Evolutionary conservation across 495 filamentous ascomycete genomes (phyloP), one percentile per base, ranked within the genome.

Genomic region (Aspergillus bridgeri): DNA sequence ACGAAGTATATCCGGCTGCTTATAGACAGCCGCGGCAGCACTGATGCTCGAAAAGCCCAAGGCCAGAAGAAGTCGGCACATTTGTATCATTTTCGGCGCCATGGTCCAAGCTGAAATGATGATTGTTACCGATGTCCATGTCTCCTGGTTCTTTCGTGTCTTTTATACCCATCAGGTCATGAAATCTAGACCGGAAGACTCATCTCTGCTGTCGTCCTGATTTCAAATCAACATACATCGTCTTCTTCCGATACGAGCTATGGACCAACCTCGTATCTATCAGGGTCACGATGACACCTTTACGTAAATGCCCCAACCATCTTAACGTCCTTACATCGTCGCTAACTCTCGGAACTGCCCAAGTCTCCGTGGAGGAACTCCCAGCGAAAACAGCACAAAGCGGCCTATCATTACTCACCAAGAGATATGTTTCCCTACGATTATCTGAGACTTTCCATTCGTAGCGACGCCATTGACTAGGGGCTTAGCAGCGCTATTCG

Each of bases 21-120:
- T 20, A 13, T 25, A 45, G 42, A 43, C 9, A 42, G 48, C n/a
- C n/a, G 42, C 27, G 2, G 51, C 54, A 2, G 22, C 23, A 19
- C 45, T n/a, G 7, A 20, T 17, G 6, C 49, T 53, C 25, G 50
- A 58, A 1, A 64, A 47, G 13, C 54, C 44, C 5, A 62, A 48
- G 25, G 56, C 53, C 29, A 60, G 29, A 6, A 62, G 56, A 23
- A 47, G 33, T 15, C 33, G 33, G 9, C 8, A 1, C 13, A 15
- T 15, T 1, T 15, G 33, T 13, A 15, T 38, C 33, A 38, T 38
- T 38, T 9, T 38, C 11, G 33, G 7, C 33, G 33, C 11, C 33
- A 38, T 38, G 33, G 9, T 15, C 17, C 8, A 38, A 38, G 17
- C 9, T 15, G 17, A 38, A 38, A 9, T 38, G 33, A 38, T 38